Base-by-base conservation (phyloP, 2,329 filamentous ascomycete species). In the Alternaria rosae region DNA sequence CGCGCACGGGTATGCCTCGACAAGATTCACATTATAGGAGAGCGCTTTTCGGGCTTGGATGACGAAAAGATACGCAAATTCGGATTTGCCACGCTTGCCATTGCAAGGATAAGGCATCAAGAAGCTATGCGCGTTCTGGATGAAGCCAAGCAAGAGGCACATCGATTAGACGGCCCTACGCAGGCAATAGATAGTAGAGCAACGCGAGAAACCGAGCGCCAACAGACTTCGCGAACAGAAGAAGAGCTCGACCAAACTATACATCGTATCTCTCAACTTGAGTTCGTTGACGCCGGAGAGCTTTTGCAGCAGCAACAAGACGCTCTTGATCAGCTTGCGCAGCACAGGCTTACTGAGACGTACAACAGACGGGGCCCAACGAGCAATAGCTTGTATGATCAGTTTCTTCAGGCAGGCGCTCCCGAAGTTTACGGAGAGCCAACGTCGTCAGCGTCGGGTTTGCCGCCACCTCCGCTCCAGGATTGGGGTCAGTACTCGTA, bases 171-270 rank as follows among this genome's bases (percentile, higher is more conserved):
- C 8, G 35, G 35, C 5, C 35, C 35, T 11, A 38, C 0, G 8
- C 35, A 38, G 17, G 35, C 35, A 3, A 38, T 17, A 17, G 3
- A 9, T 38, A 38, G 35, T 2, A n/a, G 35, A 38, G 1, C 1
- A 38, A 17, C 35, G 1, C 35, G 35, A 1, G 35, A 38, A 0
- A 38, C 35, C 2, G n/a, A 38, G n/a, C 35, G n/a, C 5, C n/a
- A 17, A 3, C 0, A 38, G 35, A 15, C 35, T 3, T 3, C 0
- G 35, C 35, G 35, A 38, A 1, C 0, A n/a, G 35, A 38, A 0
- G 35, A 38, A 38, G 35, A 38, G 15, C 2, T 38, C 35, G 2
- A 38, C 17, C 35, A 0, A 1, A 38, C 3, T 0, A 1, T 38
- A 1, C n/a, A 38, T 17, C 35, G n/a, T 38, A 1, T 38, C 35